These are phyloP conservation scores for Ogataea nonfermentans DNA, from an alignment of 805 yeast genomes.

Conservation along the genomic window DNA sequence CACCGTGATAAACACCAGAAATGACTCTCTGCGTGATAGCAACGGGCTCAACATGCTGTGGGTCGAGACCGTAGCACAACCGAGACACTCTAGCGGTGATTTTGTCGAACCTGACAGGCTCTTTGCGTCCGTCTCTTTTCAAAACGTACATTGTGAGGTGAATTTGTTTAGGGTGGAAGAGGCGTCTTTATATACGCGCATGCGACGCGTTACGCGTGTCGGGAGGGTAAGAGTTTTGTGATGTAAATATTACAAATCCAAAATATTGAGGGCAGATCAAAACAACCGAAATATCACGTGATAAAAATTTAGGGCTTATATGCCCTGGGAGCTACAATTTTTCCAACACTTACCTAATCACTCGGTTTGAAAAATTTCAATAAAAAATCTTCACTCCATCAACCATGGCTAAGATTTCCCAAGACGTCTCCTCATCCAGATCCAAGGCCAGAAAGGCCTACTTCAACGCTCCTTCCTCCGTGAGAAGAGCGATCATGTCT, in stretches of 20 bases:
- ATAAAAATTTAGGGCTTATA: not conserved
- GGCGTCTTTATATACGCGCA: slow-evolving; percentile 6
- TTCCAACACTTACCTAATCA: slow-evolving; percentile 6
- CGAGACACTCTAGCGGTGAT: slow-evolving; percentile 94
- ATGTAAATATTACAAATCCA: slow-evolving; percentile 1
- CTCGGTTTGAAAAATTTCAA: slow-evolving; percentile 6
- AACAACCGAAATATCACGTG: slow-evolving; percentile 4
- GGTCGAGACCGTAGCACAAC: slow-evolving; percentile 90
- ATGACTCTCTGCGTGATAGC: slow-evolving; percentile 95
- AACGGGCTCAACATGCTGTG: slow-evolving; percentile 90
- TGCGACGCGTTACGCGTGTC: slow-evolving; percentile 7
- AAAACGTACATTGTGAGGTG: slow-evolving; percentile 63
- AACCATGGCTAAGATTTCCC: slow-evolving; percentile 37
- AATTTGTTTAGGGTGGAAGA: slow-evolving; percentile 7
- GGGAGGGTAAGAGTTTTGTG: slow-evolving; percentile 1
- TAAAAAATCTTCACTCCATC: slow-evolving; percentile 5
- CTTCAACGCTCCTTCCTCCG: slow-evolving; percentile 96
- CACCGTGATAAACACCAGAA: slow-evolving; percentile 96
- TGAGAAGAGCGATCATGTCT: slow-evolving; percentile 90
- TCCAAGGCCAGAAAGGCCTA: slow-evolving; percentile 99
- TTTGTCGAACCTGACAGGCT: slow-evolving; percentile 92
- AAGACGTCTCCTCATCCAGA: slow-evolving; percentile 98
- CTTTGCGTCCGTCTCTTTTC: slow-evolving; percentile 92
- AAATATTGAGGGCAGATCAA: too few species aligned
- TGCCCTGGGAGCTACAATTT: not conserved